Evolutionary conservation across 2,329 filamentous ascomycete genomes (phyloP), one percentile per base, ranked within the genome.

Genomic region (Macroventuria anomochaeta): DNA sequence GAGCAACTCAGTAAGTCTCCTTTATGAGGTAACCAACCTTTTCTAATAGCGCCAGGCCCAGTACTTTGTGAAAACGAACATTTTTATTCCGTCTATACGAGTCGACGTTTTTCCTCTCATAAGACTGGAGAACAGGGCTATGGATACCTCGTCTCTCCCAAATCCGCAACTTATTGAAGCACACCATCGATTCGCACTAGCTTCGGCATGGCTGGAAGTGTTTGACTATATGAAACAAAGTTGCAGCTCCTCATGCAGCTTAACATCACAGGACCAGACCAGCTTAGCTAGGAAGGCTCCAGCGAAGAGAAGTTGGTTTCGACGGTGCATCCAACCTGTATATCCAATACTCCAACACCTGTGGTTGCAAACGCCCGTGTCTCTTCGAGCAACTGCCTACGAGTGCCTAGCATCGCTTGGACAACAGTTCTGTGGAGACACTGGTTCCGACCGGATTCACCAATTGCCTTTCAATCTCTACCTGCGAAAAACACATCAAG

Each of bases 391-490:
- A 20, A 8, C 32, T 34, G 32, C 32, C 17, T 34, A 34, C 17
- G 11, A 34, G 17, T 34, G 11, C 15, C 17, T 34, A 20, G 32
- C 32, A 34, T 34, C 32, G 28, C 28, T 59, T 46, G 32, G 34
- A 43, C 10, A 36, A 12, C 18, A 37, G 18, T 32, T 61, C 43
- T 59, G 59, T 37, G 58, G 53, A 33, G 4, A 32, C 38, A 63
- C 49, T 50, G 60, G 53, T 17, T 63, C 53, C 3, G 58, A 58
- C 23, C 23, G 55, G 43, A 44, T 39, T 28, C 37, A 53, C 39
- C 55, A 46, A 46, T 47, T 61, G 32, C 60, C 58, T 49, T 61
- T 59, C 58, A 59, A 61, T 56, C 50, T 59, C 12, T 63, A 63
- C 37, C 40, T 63, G 47, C 53, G 60, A 28, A 44, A 47, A 32